phyloP scores from a whole-genome alignment of 345 rosid species.

The Gossypium longicalyx region DNA sequence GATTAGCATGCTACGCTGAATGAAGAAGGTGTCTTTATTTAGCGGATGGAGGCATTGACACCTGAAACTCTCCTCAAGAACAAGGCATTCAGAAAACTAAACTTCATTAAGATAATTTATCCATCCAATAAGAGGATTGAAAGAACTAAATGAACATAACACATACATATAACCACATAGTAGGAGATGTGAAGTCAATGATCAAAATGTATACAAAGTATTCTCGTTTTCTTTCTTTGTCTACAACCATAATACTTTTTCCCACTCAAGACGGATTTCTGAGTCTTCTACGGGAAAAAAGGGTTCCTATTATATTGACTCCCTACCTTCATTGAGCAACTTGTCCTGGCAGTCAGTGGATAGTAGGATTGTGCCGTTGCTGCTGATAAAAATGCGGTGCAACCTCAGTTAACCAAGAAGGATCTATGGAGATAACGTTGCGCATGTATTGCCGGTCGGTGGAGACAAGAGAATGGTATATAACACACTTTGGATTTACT shows the following conservation, averaged over 20 bases:
- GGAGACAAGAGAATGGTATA: slow-evolving; percentile 75
- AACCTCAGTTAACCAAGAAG: slow-evolving; percentile 73
- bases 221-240: neutral
- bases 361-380: slow-evolving; percentile 30
- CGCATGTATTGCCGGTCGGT: slow-evolving; percentile 91
- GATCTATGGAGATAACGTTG: slow-evolving; percentile 68
- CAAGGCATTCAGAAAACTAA: too few relatives aligned
- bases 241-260: neutral
- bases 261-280: neutral
- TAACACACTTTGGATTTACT: slow-evolving; percentile 89
- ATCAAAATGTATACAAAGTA: neutral
- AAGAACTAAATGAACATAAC: neutral
- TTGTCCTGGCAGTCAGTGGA: slow-evolving; percentile 15
- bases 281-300: neutral
- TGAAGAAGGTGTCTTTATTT: neutral
- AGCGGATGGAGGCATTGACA: too few relatives aligned
- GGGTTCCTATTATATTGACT: neutral
- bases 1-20: neutral
- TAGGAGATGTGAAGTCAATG: neutral
- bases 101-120: neutral
- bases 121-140: neutral
- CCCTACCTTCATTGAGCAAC: neutral
- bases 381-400: slow-evolving; percentile 81
- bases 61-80: too few relatives aligned
- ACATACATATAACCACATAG: neutral